Percentiles rank a stretch among this genome's conserved stretches.
Evolutionary conservation across 306 rosid species (phyloP).

Genomic region (Luffa aegyptiaca): DNA sequence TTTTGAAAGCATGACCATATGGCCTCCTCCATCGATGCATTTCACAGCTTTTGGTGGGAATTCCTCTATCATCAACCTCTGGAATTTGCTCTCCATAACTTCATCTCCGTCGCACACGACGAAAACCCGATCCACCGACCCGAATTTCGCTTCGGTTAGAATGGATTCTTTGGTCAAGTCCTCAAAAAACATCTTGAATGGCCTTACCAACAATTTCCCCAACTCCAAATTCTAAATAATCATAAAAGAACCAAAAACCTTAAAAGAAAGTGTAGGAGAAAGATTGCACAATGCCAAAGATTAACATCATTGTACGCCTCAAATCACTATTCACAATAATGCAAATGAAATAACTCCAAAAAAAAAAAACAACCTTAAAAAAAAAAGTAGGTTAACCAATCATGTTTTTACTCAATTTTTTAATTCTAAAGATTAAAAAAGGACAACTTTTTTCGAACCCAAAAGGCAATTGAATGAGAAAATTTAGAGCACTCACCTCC

Average conservation of each 20-base stretch:
- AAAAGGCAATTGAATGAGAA: neutral
- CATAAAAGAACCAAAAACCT: neutral
- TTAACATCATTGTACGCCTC: no score
- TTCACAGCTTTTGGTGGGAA: neutral
- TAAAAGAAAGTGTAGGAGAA: neutral
- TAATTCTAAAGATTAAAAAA: no score
- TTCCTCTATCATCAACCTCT: neutral
- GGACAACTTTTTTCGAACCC: no score
- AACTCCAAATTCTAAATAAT: neutral
- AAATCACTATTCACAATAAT: no score
- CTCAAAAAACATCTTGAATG: neutral
- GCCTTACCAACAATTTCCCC: neutral
- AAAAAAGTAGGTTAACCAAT: neutral
- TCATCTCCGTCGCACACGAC: constrained; percentile 1
- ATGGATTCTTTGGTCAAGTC: neutral
- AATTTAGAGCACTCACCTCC: neutral
- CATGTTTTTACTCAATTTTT: neutral
- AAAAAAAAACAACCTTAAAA: no score
- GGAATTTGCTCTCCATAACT: neutral
- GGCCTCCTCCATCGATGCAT: neutral
- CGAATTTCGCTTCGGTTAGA: neutral
- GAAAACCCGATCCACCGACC: constrained; percentile 9
- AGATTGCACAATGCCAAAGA: neutral
- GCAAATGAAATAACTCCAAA: no score
- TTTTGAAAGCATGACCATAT: constrained; percentile 11